Evolutionary conservation across 495 filamentous ascomycete genomes (phyloP).

Genomic region (Aspergillus bridgeri): DNA sequence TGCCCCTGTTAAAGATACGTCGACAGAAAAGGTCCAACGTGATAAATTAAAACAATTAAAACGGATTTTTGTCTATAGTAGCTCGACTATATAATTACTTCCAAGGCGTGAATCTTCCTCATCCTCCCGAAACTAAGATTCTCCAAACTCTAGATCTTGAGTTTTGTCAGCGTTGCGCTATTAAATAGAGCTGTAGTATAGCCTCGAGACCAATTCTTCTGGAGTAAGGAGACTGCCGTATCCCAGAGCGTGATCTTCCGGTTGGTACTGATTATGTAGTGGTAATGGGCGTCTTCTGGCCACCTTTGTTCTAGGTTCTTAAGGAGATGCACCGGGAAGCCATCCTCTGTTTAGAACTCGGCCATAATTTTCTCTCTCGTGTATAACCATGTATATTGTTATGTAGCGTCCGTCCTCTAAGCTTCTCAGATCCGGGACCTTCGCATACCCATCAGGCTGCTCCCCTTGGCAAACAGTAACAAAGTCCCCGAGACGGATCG

Average conservation of each 20-base stretch:
- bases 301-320: background rate
- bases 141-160: too few relatives aligned
- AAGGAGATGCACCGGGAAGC: background rate
- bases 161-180: too few relatives aligned
- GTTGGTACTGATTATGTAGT: constrained; percentile 1
- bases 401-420: constrained; percentile 1
- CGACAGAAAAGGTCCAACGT: too few relatives aligned
- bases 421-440: background rate
- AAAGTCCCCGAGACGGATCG: background rate
- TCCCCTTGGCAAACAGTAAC: background rate
- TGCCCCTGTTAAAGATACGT: too few relatives aligned
- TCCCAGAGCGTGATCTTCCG: constrained; percentile 1
- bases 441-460: background rate
- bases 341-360: background rate
- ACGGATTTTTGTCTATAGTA: too few relatives aligned
- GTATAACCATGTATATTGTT: background rate
- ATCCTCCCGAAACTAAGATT: too few relatives aligned
- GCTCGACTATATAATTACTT: too few relatives aligned
- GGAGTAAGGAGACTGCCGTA: background rate
- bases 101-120: too few relatives aligned
- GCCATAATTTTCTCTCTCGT: background rate
- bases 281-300: background rate
- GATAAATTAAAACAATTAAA: too few relatives aligned
- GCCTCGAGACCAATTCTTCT: too few relatives aligned
- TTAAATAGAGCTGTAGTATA: too few relatives aligned